phyloP scores from a whole-genome alignment of 2,329 filamentous ascomycete species.

The Beauveria pseudobassiana region DNA sequence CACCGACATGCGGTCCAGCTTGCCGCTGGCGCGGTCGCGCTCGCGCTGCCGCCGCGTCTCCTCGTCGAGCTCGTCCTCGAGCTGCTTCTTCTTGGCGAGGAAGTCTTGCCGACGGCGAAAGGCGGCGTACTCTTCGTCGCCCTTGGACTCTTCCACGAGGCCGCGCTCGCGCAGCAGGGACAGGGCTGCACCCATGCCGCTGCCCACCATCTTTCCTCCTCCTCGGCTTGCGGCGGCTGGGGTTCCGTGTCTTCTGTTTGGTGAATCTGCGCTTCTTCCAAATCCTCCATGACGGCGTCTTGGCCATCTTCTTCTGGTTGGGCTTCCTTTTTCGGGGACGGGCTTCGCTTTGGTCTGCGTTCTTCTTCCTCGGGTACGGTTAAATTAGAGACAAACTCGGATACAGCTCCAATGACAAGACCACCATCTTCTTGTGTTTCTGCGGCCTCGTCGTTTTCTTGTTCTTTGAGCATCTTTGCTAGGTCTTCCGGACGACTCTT shows the following conservation, averaged over 20 bases:
- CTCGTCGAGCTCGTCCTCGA: constrained; percentile 71
- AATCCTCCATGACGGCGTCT: constrained; percentile 39
- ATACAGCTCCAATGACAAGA: constrained; percentile 90
- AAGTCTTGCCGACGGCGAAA: constrained; percentile 71
- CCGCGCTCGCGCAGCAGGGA: constrained; percentile 79
- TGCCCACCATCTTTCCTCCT: constrained; percentile 73
- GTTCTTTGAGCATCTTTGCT: constrained; percentile 67
- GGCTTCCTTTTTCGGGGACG: constrained; percentile 26
- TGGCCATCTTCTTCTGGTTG: constrained; percentile 22
- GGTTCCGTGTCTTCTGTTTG: constrained; percentile 25
- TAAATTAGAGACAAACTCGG: constrained; percentile 85
- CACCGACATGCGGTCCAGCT: constrained; percentile 81
- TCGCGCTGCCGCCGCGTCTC: constrained; percentile 77
- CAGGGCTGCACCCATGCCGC: constrained; percentile 75
- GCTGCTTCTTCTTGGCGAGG: constrained; percentile 63
- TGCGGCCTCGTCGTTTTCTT: constrained; percentile 46
- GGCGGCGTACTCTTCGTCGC: constrained; percentile 56
- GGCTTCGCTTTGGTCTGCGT: constrained; percentile 42
- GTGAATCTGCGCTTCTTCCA: constrained; percentile 27
- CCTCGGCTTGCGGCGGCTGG: constrained; percentile 39
- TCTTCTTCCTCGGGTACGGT: constrained; percentile 56
- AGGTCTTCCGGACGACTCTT: constrained; percentile 80
- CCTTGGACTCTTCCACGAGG: constrained; percentile 59
- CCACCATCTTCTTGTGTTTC: constrained; percentile 40
- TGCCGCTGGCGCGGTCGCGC: constrained; percentile 74